These are phyloP conservation scores for Chaetomium olivaceum DNA, from an alignment of 2,329 filamentous ascomycete genomes.

Conservation along the genomic window DNA sequence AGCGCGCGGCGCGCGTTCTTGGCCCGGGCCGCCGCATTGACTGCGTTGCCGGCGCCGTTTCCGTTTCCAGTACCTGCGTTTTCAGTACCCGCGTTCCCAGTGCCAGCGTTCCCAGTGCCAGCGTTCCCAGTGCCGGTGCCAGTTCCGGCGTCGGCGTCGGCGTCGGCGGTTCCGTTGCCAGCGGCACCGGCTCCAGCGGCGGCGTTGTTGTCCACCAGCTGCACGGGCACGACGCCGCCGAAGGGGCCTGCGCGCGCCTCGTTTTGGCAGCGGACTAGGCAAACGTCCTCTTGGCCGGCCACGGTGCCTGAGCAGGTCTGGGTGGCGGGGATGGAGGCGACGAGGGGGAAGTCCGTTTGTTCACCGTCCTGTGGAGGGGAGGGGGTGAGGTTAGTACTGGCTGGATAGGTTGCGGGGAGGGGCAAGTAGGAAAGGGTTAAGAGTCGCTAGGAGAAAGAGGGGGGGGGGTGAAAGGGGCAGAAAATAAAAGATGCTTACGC, in stretches of 20 bases:
- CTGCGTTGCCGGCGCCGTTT: too few relatives aligned
- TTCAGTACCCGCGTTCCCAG: too few relatives aligned
- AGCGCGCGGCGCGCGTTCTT: constrained; percentile 14
- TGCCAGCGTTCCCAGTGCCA: too few relatives aligned
- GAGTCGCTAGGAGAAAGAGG: background rate
- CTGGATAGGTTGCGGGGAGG: background rate
- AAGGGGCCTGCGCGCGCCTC: constrained; percentile 61
- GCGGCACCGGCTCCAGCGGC: background rate
- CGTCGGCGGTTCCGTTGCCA: constrained; percentile 6
- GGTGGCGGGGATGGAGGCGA: constrained; percentile 55
- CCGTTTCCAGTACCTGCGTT: too few relatives aligned
- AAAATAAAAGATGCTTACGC: constrained; percentile 32
- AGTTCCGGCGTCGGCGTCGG: background rate
- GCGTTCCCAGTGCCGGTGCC: background rate
- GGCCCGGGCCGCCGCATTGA: background rate
- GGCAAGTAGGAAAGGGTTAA: background rate
- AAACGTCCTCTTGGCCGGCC: constrained; percentile 59
- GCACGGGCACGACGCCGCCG: constrained; percentile 47
- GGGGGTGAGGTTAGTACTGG: background rate
- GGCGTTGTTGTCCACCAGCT: constrained; percentile 30
- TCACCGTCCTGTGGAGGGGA: constrained; percentile 39
- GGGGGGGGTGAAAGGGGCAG: background rate
- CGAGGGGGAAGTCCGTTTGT: constrained; percentile 52
- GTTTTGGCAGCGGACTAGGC: constrained; percentile 65
- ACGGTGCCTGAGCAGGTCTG: constrained; percentile 61